phyloP scores from a whole-genome alignment of 495 filamentous ascomycete genomes.

The Stereocaulon alpinum region DNA sequence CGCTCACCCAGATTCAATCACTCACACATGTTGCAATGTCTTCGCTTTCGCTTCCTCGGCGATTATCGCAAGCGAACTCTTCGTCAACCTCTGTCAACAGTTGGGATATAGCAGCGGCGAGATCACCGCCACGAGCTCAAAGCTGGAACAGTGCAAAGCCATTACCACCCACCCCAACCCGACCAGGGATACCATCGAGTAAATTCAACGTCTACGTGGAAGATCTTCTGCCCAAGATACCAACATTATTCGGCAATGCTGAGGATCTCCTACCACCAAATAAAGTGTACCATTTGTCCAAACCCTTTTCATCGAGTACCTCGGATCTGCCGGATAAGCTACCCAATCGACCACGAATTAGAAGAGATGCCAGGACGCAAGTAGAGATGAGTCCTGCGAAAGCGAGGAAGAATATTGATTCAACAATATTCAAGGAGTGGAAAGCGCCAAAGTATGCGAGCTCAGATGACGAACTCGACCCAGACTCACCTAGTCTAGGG shows the following conservation, averaged over 20 bases:
- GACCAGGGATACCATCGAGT: constrained; percentile 14
- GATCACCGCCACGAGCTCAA: neutral
- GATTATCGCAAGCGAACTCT: neutral
- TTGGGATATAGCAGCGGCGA: neutral
- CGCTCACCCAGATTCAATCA: neutral
- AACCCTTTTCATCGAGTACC: constrained; percentile 13
- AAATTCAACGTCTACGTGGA: constrained; percentile 8
- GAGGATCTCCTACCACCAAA: constrained; percentile 5
- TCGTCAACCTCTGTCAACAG: neutral
- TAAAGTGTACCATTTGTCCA: neutral
- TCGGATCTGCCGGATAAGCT: constrained; percentile 13
- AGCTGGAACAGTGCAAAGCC: constrained; percentile 1
- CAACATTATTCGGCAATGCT: neutral
- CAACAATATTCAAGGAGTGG: constrained; percentile 7
- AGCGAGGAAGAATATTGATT: neutral
- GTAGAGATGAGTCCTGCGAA: constrained; percentile 1
- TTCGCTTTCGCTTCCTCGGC: neutral
- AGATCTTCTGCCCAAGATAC: constrained; percentile 8
- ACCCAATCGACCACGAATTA: constrained; percentile 12
- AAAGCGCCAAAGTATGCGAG: constrained; percentile 11
- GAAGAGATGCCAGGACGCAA: constrained; percentile 10
- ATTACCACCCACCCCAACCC: neutral
- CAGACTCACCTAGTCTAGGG: neutral
- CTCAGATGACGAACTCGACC: constrained; percentile 7
- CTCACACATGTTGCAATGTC: neutral